A percentile compares a stretch with the other conserved stretches of the same genome.
Conservation (phyloP, 148 eudicot genomes). For the Hydrangea macrophylla region DNA sequence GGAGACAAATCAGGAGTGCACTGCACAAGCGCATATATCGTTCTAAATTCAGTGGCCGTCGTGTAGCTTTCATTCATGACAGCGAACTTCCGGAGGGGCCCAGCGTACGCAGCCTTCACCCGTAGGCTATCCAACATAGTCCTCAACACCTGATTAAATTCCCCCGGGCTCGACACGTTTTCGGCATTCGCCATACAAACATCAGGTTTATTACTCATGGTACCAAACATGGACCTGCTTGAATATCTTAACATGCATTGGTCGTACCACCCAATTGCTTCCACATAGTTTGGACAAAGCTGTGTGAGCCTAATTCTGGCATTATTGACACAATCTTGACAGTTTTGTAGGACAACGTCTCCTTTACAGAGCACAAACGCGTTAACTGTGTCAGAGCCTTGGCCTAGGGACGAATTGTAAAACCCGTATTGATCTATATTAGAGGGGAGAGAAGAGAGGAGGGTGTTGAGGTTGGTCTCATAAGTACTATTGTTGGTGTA, state of each 20-base stretch:
- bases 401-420: conserved; percentile 30
- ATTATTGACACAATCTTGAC: conserved; percentile 28
- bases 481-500: conserved; percentile 27
- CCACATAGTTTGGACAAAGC: conserved; percentile 30
- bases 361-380: conserved; percentile 41
- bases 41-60: neutral
- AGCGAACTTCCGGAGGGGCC: conserved; percentile 17
- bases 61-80: neutral
- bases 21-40: conserved; percentile 12
- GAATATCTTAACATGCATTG: conserved; percentile 42
- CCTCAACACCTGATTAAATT: neutral
- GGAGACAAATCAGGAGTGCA: conserved; percentile 26
- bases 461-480: conserved; percentile 30
- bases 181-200: neutral
- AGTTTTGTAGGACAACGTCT: conserved; percentile 16
- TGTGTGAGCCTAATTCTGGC: conserved; percentile 8
- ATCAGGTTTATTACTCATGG: neutral
- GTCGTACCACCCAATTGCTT: conserved; percentile 39
- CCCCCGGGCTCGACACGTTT: neutral
- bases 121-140: neutral
- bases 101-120: conserved; percentile 11
- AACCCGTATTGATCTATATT: conserved; percentile 23
- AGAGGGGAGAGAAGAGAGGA: conserved; percentile 27
- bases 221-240: conserved; percentile 21
- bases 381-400: conserved; percentile 21